A percentile compares a stretch with the other conserved stretches of the same genome.
Conservation (phyloP, 768 basidiomycete genomes). For the Gyrodon lividus region DNA sequence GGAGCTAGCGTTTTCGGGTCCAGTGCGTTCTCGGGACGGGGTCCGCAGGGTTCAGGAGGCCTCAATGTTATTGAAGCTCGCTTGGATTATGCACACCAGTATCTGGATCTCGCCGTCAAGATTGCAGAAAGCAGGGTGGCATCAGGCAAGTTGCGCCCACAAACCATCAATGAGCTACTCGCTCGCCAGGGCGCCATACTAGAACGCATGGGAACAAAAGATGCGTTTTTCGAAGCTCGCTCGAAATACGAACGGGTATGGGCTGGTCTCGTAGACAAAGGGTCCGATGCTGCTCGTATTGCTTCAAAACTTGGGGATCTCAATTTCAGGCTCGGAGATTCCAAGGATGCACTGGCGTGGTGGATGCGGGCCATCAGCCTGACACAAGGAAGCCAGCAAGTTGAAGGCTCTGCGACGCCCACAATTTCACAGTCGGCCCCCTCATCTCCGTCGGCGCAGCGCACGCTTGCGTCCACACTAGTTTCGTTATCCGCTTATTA, state of each 20-base stretch:
- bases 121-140: slow-evolving; percentile 42
- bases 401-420: slow-evolving; percentile 19
- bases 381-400: slow-evolving; percentile 32
- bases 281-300: slow-evolving; percentile 48
- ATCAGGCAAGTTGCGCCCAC: slow-evolving; percentile 43
- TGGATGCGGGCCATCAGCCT: slow-evolving; percentile 61
- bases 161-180: slow-evolving; percentile 55
- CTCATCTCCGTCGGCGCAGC: slow-evolving; percentile 60
- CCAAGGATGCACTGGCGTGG: slow-evolving; percentile 59
- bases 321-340: slow-evolving; percentile 51
- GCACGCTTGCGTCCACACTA: slow-evolving; percentile 57
- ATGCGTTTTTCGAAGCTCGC: slow-evolving; percentile 53
- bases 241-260: slow-evolving; percentile 59
- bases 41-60: slow-evolving; percentile 32
- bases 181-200: slow-evolving; percentile 53
- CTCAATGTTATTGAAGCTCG: slow-evolving; percentile 53
- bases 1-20: slow-evolving; percentile 38
- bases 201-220: slow-evolving; percentile 57
- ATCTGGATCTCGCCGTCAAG: slow-evolving; percentile 48
- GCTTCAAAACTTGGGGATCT: slow-evolving; percentile 72
- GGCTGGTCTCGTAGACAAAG: slow-evolving; percentile 40
- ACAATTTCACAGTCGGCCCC: slow-evolving; percentile 42
- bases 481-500: slow-evolving; percentile 74
- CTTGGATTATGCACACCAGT: slow-evolving; percentile 52
- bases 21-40: slow-evolving; percentile 34